Conservation (phyloP, 1,284 basidiomycete genomes). For the Mycosarcoma mackinlayi region DNA sequence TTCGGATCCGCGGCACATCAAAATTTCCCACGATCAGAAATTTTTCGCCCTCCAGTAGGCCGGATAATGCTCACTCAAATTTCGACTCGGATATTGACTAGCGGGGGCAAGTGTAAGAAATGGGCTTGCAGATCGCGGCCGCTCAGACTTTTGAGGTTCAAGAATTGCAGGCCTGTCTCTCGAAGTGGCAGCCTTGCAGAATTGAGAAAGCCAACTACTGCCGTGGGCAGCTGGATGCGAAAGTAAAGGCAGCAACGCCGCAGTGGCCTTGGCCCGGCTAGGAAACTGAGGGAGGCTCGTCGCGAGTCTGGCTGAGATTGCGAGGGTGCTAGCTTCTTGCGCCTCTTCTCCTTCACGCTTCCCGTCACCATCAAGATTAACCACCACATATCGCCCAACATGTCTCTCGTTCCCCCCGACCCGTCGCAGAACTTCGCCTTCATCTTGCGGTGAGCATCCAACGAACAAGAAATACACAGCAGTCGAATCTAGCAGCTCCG, state of each 20-base stretch:
- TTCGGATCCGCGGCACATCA: constrained; percentile 8
- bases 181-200: no score
- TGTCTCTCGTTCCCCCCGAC: constrained; percentile 67
- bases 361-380: constrained; percentile 52
- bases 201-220: no score
- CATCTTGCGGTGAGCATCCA: constrained; percentile 65
- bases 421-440: constrained; percentile 68
- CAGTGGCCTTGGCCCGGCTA: no score
- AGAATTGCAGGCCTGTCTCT: no score
- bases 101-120: no score
- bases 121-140: no score
- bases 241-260: no score
- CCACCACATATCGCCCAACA: constrained; percentile 50
- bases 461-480: constrained; percentile 2
- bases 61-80: no score
- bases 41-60: background rate
- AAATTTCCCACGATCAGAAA: constrained; percentile 25
- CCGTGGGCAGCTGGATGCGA: no score
- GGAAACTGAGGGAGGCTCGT: background rate
- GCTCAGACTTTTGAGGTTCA: no score
- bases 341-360: constrained; percentile 32
- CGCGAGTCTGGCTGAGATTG: background rate
- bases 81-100: no score
- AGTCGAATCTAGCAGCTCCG: constrained; percentile 5
- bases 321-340: constrained; percentile 5